These are phyloP conservation scores for Serpula lacrymans DNA, from an alignment of 768 basidiomycete genomes.

Conservation along the genomic window DNA sequence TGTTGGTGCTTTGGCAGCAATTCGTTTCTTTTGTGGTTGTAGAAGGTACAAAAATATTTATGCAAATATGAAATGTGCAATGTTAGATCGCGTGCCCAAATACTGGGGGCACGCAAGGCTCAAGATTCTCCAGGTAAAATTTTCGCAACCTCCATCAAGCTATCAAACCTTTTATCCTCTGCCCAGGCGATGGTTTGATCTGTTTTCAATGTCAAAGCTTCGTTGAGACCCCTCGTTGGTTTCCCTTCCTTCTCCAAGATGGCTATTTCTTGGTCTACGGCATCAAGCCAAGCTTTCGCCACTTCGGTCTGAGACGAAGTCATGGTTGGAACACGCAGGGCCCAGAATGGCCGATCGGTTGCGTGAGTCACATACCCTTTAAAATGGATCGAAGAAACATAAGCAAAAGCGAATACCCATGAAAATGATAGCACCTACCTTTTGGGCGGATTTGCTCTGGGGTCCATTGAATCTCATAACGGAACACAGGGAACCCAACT, in stretches of 20 bases:
- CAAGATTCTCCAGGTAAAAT: conserved; percentile 27
- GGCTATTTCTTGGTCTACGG: conserved; percentile 42
- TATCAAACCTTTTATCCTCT: conserved; percentile 52
- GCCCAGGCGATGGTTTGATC: conserved; percentile 55
- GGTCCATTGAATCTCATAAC: conserved; percentile 70
- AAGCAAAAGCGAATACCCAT: not conserved
- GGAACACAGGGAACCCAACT: conserved; percentile 57
- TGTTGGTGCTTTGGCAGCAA: too few relatives aligned
- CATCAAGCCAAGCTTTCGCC: conserved; percentile 55
- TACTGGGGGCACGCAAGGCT: too few relatives aligned
- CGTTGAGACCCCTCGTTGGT: conserved; percentile 29
- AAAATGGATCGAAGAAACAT: not conserved
- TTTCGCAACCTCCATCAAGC: conserved; percentile 37
- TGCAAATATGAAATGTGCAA: too few relatives aligned
- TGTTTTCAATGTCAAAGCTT: conserved; percentile 47
- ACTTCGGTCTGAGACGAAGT: conserved; percentile 40
- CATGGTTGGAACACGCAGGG: conserved; percentile 51
- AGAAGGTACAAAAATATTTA: too few relatives aligned
- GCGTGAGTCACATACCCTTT: conserved; percentile 71
- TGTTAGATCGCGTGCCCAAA: too few relatives aligned
- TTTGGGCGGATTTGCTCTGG: conserved; percentile 54
- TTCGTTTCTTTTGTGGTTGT: too few relatives aligned
- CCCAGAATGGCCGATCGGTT: conserved; percentile 62
- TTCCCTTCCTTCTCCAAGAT: conserved; percentile 35
- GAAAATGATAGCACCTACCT: conserved; percentile 36